phyloP scores from a whole-genome alignment of 169 alveolate species.

The Eimeria acervulina region DNA sequence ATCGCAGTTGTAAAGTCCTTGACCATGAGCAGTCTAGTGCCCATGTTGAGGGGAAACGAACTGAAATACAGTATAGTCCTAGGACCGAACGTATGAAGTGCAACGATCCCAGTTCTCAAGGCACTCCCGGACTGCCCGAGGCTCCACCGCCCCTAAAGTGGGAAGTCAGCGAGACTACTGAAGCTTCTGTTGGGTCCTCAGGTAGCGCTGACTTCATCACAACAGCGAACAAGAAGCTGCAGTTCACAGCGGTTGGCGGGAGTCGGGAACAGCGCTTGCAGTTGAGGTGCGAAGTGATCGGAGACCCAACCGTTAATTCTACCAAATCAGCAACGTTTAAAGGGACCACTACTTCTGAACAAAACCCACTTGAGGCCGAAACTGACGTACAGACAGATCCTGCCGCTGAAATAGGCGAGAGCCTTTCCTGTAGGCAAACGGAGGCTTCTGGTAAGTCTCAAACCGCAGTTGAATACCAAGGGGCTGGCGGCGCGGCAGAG shows the following conservation, averaged over 20 bases:
- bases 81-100: background rate
- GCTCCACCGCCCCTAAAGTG: slow-evolving; percentile 39
- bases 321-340: background rate
- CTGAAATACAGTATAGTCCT: background rate
- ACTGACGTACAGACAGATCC: background rate
- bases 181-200: background rate
- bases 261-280: slow-evolving; percentile 66
- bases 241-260: slow-evolving; percentile 60
- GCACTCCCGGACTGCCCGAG: background rate
- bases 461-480: background rate
- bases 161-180: slow-evolving; percentile 19
- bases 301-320: background rate
- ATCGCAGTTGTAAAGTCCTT: background rate
- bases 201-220: background rate
- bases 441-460: background rate
- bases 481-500: background rate
- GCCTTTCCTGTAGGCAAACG: background rate
- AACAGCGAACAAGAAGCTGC: slow-evolving; percentile 15
- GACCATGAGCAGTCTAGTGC: background rate
- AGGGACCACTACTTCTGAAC: background rate
- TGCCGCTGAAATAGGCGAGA: background rate
- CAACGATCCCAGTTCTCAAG: background rate
- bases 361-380: background rate
- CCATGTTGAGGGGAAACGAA: background rate
- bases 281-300: slow-evolving; percentile 63